Percentiles rank a stretch among this genome's conserved stretches.
Evolutionary conservation across 139 green algal species (phyloP).

Genomic region (Chlorella vulgaris): DNA sequence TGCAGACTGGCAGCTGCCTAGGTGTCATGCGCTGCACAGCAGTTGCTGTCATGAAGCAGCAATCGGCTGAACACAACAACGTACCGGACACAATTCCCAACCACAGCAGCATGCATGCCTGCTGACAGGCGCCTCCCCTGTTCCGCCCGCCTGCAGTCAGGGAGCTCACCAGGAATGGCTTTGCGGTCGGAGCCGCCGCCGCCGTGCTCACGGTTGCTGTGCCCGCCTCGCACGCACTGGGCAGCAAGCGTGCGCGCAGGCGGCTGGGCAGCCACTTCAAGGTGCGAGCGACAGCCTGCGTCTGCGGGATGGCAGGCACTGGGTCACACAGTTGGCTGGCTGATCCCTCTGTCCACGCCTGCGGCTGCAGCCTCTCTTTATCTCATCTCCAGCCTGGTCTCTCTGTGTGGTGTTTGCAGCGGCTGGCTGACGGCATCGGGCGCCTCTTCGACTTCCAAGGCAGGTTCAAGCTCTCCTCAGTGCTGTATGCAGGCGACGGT

Average conservation of each 20-base stretch:
- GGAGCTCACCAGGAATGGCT: slow-evolving; percentile 39
- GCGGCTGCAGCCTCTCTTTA: background rate
- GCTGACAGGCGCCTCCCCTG: background rate
- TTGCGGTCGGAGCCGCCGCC: slow-evolving; percentile 11
- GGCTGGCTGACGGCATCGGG: slow-evolving; percentile 22
- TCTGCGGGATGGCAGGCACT: background rate
- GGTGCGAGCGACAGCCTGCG: background rate
- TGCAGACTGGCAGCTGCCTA: background rate
- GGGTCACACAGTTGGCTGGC: background rate
- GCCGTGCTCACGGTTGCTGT: slow-evolving; percentile 40
- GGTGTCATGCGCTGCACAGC: background rate
- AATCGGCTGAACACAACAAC: too few relatives aligned
- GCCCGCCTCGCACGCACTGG: slow-evolving; percentile 31
- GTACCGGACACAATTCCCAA: background rate
- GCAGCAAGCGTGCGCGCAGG: slow-evolving; percentile 9
- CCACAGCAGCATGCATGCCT: background rate
- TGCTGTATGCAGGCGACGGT: slow-evolving; percentile 26
- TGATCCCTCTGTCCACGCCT: background rate
- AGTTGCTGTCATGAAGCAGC: too few relatives aligned
- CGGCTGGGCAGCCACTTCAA: slow-evolving; percentile 31
- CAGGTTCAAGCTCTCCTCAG: slow-evolving; percentile 45
- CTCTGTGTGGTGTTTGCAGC: background rate
- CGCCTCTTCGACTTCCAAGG: slow-evolving; percentile 35
- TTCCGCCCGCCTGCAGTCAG: background rate
- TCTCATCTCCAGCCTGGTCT: background rate